A percentile compares a stretch with the other conserved stretches of the same genome.
Conservation (phyloP, 495 filamentous ascomycete species). For the Neurospora sp. region DNA sequence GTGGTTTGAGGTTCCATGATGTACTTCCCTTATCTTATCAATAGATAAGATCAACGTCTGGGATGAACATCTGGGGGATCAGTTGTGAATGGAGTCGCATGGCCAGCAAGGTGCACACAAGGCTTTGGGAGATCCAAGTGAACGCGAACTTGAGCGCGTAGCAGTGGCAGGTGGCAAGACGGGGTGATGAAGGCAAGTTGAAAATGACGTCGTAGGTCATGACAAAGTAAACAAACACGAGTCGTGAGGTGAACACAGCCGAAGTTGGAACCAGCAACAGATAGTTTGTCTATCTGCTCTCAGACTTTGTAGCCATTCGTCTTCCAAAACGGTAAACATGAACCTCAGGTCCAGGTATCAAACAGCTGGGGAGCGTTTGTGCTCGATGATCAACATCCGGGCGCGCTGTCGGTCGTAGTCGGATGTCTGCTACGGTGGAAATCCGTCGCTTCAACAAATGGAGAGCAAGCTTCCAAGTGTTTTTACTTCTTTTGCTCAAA, state of each 20-base stretch:
- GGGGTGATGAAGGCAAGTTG: neutral
- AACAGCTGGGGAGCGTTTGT: neutral
- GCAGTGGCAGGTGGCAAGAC: neutral
- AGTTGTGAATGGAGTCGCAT: neutral
- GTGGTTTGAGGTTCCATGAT: no score
- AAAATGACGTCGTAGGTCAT: neutral
- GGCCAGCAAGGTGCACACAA: neutral
- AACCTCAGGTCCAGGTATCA: neutral
- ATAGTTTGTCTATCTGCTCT: neutral
- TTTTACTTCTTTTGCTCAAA: slow-evolving; percentile 17
- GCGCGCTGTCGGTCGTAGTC: neutral
- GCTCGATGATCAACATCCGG: neutral
- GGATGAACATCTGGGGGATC: neutral
- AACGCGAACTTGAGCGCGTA: neutral
- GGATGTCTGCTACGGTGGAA: neutral
- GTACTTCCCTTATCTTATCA: neutral
- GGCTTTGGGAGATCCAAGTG: neutral
- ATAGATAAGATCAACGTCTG: neutral
- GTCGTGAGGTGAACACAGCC: neutral
- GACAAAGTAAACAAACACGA: neutral
- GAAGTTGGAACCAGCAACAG: neutral
- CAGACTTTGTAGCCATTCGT: neutral
- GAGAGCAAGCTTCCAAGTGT: neutral
- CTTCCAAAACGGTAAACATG: neutral
- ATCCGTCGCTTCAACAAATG: neutral